Base-by-base conservation (phyloP, 2,329 filamentous ascomycete species). In the Hansfordia pulvinata region DNA sequence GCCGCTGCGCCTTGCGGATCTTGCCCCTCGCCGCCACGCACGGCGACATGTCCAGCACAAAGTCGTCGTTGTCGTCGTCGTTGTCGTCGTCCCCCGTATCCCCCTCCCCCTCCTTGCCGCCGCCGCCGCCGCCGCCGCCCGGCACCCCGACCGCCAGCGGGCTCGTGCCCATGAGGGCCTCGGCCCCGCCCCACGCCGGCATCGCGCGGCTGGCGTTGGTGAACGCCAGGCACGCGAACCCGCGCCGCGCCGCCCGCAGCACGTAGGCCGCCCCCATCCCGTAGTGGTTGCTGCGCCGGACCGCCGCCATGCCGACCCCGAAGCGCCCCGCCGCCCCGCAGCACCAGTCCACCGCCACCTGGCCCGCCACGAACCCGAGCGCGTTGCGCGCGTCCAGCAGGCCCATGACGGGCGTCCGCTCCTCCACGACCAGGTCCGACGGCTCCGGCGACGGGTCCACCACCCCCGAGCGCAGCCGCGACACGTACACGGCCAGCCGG, bases 191-290 rank as follows among this genome's bases (percentile, higher is more conserved):
- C 62, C 69, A 84, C 0, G 68, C 72, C 2, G 80, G 77, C 29
- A 85, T 52, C 2, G 78, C 79, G 0, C 79, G 78, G 16, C 71
- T 79, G 1, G 71, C 76, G 42, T 80, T 80, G 12, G 75, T 80
- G 35, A 80, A 80, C 2, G 79, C 74, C n/a, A n/a, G n/a, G n/a
- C n/a, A n/a, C n/a, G n/a, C n/a, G n/a, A n/a, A n/a, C n/a, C n/a
- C n/a, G n/a, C 67, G 73, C 31, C 86, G 76, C 9, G 86, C 49
- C 1, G 80, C 82, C 49, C 84, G 74, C 46, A 82, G 76, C 9
- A 85, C 79, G 1, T 84, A 45, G 77, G 80, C 88, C 0, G 82
- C 81, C 4, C 67, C 67, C 81, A 90, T 90, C 28, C 82, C 82
- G 41, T 81, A 86, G 48, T 88, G 80, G 40, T 88, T 88, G 20